Conservation (phyloP, 495 filamentous ascomycete genomes). For the Lasiosphaeriaceae sp. region DNA sequence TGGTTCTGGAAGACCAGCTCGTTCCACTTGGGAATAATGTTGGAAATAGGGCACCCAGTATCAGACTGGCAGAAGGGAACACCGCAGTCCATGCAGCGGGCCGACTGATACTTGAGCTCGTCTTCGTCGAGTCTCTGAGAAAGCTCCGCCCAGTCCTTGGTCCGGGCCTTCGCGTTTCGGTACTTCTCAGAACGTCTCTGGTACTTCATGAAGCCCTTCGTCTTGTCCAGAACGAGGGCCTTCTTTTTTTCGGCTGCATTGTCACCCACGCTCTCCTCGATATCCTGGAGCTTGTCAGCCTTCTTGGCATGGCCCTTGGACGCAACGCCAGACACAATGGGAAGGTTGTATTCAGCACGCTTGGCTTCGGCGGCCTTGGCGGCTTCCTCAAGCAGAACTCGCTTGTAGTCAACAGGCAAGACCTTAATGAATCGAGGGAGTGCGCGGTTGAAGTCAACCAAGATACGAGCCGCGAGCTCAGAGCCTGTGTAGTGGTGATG, state of each 20-base stretch:
- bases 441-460: constrained; percentile 95
- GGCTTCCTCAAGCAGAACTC: constrained; percentile 81
- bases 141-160: constrained; percentile 93
- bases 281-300: constrained; percentile 82
- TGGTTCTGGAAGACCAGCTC: constrained; percentile 72
- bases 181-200: constrained; percentile 93
- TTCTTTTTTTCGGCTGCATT: constrained; percentile 89
- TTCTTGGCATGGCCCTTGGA: constrained; percentile 63
- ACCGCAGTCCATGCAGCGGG: constrained; percentile 99
- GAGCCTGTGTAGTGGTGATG: constrained; percentile 99
- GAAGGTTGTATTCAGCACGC: constrained; percentile 74
- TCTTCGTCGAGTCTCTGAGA: constrained; percentile 88
- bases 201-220: constrained; percentile 98
- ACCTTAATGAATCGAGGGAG: constrained; percentile 93
- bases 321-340: constrained; percentile 61
- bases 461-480: constrained; percentile 88
- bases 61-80: constrained; percentile 99
- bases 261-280: constrained; percentile 90
- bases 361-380: constrained; percentile 81
- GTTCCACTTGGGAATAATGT: constrained; percentile 99
- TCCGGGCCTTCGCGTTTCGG: constrained; percentile 78
- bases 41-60: constrained; percentile 94
- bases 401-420: constrained; percentile 95
- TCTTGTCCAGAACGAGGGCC: constrained; percentile 95
- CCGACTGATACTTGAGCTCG: constrained; percentile 97